Base-by-base conservation (phyloP, 2,329 filamentous ascomycete species). In the Aureobasidium sp. region DNA sequence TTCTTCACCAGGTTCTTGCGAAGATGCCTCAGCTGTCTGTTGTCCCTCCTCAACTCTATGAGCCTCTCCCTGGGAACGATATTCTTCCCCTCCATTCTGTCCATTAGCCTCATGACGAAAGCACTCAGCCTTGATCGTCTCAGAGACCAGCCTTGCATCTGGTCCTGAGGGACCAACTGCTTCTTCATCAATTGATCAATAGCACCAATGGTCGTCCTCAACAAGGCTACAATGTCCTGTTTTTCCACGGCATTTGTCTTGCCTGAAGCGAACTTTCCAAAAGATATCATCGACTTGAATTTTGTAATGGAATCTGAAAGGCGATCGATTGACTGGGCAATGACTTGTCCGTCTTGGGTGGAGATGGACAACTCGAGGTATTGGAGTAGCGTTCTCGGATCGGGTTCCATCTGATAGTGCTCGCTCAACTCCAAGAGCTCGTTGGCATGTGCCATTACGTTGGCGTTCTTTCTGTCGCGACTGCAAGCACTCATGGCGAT, bases 381-480 rank as follows among this genome's bases (percentile, higher is more conserved):
- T 7, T 78, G 69, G 40, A 77, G 75, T 62, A 87, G 71, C 19
- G 78, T 70, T 40, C 73, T 69, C 5, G 81, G 65, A 64, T 88
- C 84, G 1, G 81, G 79, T 3, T 75, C 69, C 11, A 69, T 65
- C 15, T 78, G 66, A 6, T 68, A 71, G 29, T 68, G 65, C 47
- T 71, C 67, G 86, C 92, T 91, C 54, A 82, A 70, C 57, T 84
- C 77, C 31, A 96, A 74, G 27, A 95, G 77, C 54, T 77, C 73
- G 54, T 78, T 83, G 4, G 89, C 87, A 65, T 87, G 80, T 3
- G 77, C 73, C 64, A 95, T 81, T 23, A 83, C 82, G 57, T 86
- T 81, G n/a, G 72, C 78, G 70, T 95, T 96, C 60, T 85, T 84
- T 68, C 85, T 87, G 76, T 96, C 90, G 60, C 86, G 82, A 25